A percentile compares a stretch with the other conserved stretches of the same genome.
phyloP scores from a whole-genome alignment of 2,329 filamentous ascomycete species.

The Alternaria alternata region DNA sequence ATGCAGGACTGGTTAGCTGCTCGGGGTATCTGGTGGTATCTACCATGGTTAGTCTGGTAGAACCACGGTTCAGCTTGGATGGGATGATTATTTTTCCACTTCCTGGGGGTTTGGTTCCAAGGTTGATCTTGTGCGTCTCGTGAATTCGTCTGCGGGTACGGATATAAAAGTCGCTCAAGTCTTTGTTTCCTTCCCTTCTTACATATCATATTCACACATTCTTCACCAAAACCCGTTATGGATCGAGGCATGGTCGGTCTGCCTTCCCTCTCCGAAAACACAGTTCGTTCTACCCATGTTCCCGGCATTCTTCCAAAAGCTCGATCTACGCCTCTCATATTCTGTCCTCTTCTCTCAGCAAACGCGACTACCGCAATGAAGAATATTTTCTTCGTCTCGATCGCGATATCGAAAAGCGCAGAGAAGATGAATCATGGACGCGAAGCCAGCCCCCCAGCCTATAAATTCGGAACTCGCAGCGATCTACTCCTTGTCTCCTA shows the following conservation, averaged over 20 bases:
- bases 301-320: neutral
- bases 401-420: too few species aligned
- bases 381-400: too few species aligned
- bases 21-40: neutral
- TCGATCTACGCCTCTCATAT: accelerated
- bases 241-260: neutral
- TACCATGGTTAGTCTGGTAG: neutral
- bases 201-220: neutral
- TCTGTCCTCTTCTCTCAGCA: too few species aligned
- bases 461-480: too few species aligned
- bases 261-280: neutral
- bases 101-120: too few species aligned
- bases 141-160: neutral
- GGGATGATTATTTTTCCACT: neutral
- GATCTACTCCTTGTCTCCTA: too few species aligned
- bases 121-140: neutral
- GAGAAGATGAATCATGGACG: too few species aligned
- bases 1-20: neutral
- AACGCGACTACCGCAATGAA: too few species aligned
- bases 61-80: too few species aligned
- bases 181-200: neutral
- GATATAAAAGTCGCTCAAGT: neutral
- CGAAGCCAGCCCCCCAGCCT: too few species aligned
- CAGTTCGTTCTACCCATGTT: neutral
- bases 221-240: too few species aligned